These are phyloP conservation scores for Arthroderma uncinatum DNA, from an alignment of 2,329 filamentous ascomycete genomes.

Conservation along the genomic window DNA sequence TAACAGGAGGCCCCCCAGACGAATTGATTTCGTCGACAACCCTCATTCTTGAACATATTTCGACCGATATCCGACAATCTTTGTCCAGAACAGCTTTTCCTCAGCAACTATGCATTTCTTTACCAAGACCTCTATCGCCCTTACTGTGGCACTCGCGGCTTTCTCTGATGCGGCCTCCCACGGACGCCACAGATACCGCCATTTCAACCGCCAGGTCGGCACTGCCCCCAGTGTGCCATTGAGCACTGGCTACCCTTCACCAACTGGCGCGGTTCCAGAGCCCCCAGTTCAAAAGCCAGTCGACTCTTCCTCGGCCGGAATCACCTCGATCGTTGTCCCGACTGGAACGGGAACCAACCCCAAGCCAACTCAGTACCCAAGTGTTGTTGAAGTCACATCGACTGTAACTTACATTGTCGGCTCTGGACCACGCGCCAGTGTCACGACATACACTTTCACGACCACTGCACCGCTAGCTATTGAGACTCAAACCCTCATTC, in stretches of 20 bases:
- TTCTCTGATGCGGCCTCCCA: slow-evolving; percentile 26
- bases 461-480: slow-evolving; percentile 12
- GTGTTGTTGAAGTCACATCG: slow-evolving; percentile 16
- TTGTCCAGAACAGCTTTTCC: slow-evolving; percentile 2
- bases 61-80: too few species aligned
- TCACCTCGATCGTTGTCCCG: background rate
- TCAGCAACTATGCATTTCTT: slow-evolving; percentile 27
- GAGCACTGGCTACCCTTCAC: background rate
- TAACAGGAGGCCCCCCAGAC: slow-evolving; percentile 12
- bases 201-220: slow-evolving; percentile 2
- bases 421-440: slow-evolving; percentile 22
- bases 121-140: slow-evolving; percentile 26
- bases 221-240: background rate
- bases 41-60: slow-evolving; percentile 12
- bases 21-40: slow-evolving; percentile 29
- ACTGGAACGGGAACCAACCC: slow-evolving; percentile 5
- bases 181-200: slow-evolving; percentile 12
- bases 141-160: slow-evolving; percentile 28
- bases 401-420: slow-evolving; percentile 33
- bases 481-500: background rate
- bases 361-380: slow-evolving; percentile 2
- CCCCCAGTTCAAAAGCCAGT: background rate
- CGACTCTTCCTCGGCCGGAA: background rate
- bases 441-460: slow-evolving; percentile 30
- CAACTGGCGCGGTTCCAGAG: background rate